Evolutionary conservation across 2,329 filamentous ascomycete genomes (phyloP).

Genomic region (Penicillium brevicompactum): DNA sequence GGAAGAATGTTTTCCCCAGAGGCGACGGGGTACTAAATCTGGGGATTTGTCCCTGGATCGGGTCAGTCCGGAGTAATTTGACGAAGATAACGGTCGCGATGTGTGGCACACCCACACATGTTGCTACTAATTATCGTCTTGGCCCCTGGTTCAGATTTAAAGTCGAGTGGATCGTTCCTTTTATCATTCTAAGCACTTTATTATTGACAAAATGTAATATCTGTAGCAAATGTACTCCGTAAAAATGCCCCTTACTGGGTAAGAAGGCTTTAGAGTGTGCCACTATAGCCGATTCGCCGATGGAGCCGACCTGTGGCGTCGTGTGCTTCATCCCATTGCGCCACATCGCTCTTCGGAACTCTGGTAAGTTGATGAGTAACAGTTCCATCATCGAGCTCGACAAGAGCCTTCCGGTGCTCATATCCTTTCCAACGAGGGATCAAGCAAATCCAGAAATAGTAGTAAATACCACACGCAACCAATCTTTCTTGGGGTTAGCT

Average conservation of each 20-base stretch:
- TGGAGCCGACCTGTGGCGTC: constrained; percentile 49
- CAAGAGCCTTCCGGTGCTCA: constrained; percentile 56
- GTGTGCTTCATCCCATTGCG: constrained; percentile 61
- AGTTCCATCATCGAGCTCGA: constrained; percentile 53
- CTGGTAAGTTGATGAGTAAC: constrained; percentile 55
- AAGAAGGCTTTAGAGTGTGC: neutral
- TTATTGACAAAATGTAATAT: no score
- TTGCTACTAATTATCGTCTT: no score
- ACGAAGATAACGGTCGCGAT: neutral
- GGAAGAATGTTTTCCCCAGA: neutral
- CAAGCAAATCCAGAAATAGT: constrained; percentile 59
- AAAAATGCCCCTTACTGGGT: no score
- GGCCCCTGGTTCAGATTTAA: no score
- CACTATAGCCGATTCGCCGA: neutral
- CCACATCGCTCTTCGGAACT: constrained; percentile 54
- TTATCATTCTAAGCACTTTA: no score
- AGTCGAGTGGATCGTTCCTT: no score
- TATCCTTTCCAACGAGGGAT: constrained; percentile 58
- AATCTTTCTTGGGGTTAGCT: constrained; percentile 27
- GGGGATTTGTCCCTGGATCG: neutral
- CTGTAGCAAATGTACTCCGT: no score
- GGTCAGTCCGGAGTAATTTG: neutral
- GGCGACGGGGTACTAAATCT: neutral
- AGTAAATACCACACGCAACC: constrained; percentile 58
- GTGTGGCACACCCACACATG: no score